Percentiles rank a stretch among this genome's conserved stretches.
These are phyloP conservation scores for Yamadazyma ubonensis DNA, from an alignment of 805 yeast genomes.

Conservation along the genomic window DNA sequence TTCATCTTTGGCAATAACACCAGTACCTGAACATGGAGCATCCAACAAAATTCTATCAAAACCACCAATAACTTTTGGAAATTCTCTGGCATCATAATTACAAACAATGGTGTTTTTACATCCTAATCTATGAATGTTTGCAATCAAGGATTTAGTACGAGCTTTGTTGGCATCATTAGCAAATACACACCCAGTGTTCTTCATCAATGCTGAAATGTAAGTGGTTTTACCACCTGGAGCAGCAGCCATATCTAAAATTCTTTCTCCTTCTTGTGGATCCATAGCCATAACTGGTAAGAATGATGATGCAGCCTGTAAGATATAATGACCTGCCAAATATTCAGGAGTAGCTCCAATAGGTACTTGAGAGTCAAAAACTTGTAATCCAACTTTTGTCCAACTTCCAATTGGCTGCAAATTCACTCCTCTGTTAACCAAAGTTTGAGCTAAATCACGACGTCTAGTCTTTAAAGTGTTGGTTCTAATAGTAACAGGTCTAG, in stretches of 20 bases:
- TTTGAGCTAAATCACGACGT: slow-evolving; percentile 93
- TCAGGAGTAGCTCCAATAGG: slow-evolving; percentile 99
- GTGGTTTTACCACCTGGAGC: slow-evolving; percentile 99
- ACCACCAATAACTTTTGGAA: slow-evolving; percentile 97
- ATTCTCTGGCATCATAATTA: slow-evolving; percentile 97
- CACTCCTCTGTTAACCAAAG: slow-evolving; percentile 93
- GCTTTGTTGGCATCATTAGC: slow-evolving; percentile 97
- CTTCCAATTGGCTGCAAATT: slow-evolving; percentile 95
- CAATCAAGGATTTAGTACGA: slow-evolving; percentile 93
- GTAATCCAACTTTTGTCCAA: slow-evolving; percentile 98
- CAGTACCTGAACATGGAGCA: slow-evolving; percentile 99
- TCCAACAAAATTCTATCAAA: slow-evolving; percentile 92
- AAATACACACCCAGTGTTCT: slow-evolving; percentile 94
- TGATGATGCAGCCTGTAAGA: slow-evolving; percentile 97
- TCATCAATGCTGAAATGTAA: slow-evolving; percentile 92
- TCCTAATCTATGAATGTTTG: slow-evolving; percentile 95
- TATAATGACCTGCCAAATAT: slow-evolving; percentile 96
- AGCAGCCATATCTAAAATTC: slow-evolving; percentile 97
- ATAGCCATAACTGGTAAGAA: slow-evolving; percentile 97
- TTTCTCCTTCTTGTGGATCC: slow-evolving; percentile 95
- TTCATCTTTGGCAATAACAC: slow-evolving; percentile 97
- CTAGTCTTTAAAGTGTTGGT: slow-evolving; percentile 95
- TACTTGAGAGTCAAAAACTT: slow-evolving; percentile 97
- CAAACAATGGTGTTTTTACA: slow-evolving; percentile 96
- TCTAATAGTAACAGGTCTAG: slow-evolving; percentile 95